Base-by-base conservation (phyloP, 805 yeast species). In the Komagataella pseudopastoris region DNA sequence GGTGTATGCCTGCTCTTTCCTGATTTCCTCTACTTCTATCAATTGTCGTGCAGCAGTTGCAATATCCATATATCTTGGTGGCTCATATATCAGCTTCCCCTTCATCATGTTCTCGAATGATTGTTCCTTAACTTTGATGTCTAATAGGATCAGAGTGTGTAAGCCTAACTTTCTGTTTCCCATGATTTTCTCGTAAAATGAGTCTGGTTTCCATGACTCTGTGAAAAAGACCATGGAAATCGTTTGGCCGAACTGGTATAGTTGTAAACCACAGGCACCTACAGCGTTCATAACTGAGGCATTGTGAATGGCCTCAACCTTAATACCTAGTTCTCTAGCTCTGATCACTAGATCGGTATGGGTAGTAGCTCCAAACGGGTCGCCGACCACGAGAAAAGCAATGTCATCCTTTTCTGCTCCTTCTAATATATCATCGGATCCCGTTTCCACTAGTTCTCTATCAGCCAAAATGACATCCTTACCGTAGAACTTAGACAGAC, bases 231-330 rank as follows among this genome's bases (percentile, higher is more conserved):
- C 98, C 64, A 93, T 72, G 1, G 96, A 88, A n/a, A 91, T 91
- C 8, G 98, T 89, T 70, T 93, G 98, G 7, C 99, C 99, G 68
- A 90, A 91, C 59, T 85, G 89, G 68, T 91, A 91, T 53, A 91
- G 73, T 67, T 91, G 99, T 57, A 93, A 75, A 20, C 99, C 99
- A 71, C 97, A 89, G 1, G 97, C 95, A 17, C 99, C 99, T 23
- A 91, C 96, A 0, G 98, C 99, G 63, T 91, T 91, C 96, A 93
- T 89, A 10, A 91, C 93, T 16, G 96, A 86, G 1, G 99, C 99
- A 66, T 91, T 91, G 70, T 91, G 99, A 54, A 91, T 80, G 45
- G 85, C 77, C 62, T 87, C 95, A 47, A 86, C 87, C 50, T 76
- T 71, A 62, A 93, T 88, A 2, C 80, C 80, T 54, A 82, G 73